These are phyloP conservation scores for Pseudocercospora crystallina DNA, from an alignment of 2,329 filamentous ascomycete species.

Conservation along the genomic window DNA sequence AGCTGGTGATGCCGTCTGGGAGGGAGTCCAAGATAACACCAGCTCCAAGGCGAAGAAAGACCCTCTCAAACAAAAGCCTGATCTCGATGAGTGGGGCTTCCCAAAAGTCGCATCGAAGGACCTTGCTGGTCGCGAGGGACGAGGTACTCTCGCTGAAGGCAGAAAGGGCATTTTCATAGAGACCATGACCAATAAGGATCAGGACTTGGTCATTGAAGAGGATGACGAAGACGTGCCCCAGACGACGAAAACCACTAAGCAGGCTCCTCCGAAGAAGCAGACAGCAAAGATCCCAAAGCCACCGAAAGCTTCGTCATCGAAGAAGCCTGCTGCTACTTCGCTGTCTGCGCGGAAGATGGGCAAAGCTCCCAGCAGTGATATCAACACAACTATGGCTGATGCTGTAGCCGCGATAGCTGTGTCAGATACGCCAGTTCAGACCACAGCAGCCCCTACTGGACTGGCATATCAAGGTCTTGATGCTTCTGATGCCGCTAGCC, in stretches of 20 bases:
- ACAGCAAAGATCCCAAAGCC: too few species aligned
- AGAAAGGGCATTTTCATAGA: slow-evolving; percentile 11
- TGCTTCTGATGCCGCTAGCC: not conserved
- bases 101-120: slow-evolving; percentile 34
- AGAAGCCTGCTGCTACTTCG: too few species aligned
- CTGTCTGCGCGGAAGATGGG: not conserved
- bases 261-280: too few species aligned
- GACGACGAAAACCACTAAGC: too few species aligned
- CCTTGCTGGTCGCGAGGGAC: slow-evolving; percentile 43
- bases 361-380: not conserved
- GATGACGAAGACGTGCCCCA: slow-evolving; percentile 1
- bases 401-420: too few species aligned
- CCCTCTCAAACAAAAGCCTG: slow-evolving; percentile 11
- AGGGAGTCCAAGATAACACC: slow-evolving; percentile 46
- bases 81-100: slow-evolving; percentile 52
- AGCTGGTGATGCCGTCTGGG: slow-evolving; percentile 52
- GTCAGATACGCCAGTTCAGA: too few species aligned
- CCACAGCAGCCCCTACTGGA: too few species aligned
- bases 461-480: too few species aligned
- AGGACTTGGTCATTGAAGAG: slow-evolving; percentile 21
- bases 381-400: not conserved
- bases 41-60: slow-evolving; percentile 31
- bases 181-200: slow-evolving; percentile 25
- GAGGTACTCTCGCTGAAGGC: slow-evolving; percentile 41
- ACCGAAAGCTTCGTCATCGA: too few species aligned